Base-by-base conservation (phyloP, 1,139 yeast species). In the Scheffersomyces lignicola region DNA sequence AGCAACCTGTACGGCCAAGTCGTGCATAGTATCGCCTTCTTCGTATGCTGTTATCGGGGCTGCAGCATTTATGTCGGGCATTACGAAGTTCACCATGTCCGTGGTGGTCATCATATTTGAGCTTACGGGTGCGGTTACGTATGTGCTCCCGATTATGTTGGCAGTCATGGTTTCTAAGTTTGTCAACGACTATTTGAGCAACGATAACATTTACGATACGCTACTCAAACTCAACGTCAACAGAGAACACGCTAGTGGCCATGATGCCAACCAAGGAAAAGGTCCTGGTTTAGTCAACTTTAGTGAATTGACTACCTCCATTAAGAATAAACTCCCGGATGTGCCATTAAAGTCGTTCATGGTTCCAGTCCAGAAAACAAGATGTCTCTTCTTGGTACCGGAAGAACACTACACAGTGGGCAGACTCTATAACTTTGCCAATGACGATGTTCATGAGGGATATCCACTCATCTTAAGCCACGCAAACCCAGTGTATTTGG, bases 31-130 rank as follows among this genome's bases (percentile, higher is more conserved):
- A 6, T 74, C 80, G 8, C 81, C 81, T 2, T 75, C 80, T 0
- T 73, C 81, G 0, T 77, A 78, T 48, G 82, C 83, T 0, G 80
- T 77, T 10, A 77, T 78, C 27, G 82, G 82, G 0, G 78, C 82
- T 0, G 82, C 80, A 1, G 64, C 82, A 5, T 76, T 75, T 44
- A 65, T 76, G 62, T 65, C 81, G 0, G 80, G 81, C 2, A 65
- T 76, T 18, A 76, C 83, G 12, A 77, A 76, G 44, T 60, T 77
- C 43, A 74, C 77, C 23, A 69, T 77, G 62, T 65, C 76, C 20
- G 79, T 76, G 12, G 82, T 77, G 26, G 80, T 77, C 13, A 69
- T 78, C 26, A 60, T 76, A 31, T 76, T 76, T 48, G 83, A 78
- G 52, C 50, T 76, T 22, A 76, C 83, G 0, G 83, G 83, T 11